Base-by-base conservation (phyloP, 345 rosid genomes). In the Schrenkiella parvula region DNA sequence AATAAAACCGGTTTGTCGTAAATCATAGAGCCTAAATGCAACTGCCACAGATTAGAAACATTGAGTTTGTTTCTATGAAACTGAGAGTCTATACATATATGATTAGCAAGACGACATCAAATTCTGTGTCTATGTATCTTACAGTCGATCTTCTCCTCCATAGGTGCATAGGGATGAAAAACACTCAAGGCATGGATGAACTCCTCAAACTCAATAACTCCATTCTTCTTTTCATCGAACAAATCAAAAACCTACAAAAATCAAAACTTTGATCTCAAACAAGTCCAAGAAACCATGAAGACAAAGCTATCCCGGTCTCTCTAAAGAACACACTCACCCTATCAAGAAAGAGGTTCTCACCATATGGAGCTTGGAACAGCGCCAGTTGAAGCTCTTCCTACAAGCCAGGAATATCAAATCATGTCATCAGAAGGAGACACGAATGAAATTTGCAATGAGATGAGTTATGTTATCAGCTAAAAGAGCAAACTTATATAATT, bases 311-410 rank as follows among this genome's bases (percentile, higher is more conserved):
- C 3, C 13, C 5, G n/a, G 6, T 41, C 65, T 38, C 48, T 38
- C 47, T 13, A 13, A 37, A 19, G 25, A 44, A 44, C 19, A 32
- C 37, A 62, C 78, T 82, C 80, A 92, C 98, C 96, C 95, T 71
- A 46, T 89, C 98, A 6, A 89, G 82, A 78, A 92, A 89, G 57
- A 92, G 89, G 78, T 88, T 88, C 82, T 85, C 96, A n/a, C 88
- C 84, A 4, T 14, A 35, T 3, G 85, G 75, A 74, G 86, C 77
- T 63, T 82, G 83, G 68, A 92, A 78, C 29, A 92, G 59, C 6
- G 98, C 98, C 47, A 92, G 50, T 29, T 75, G 86, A 74, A 92
- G 98, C 74, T 92, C 96, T 81, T 92, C 98, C 96, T 89, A 43
- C 65, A 80, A 52, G 51, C 13, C 64, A n/a, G 1, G 2, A 67